Evolutionary conservation across 805 yeast species (phyloP).

Genomic region (Saturnispora serradocipensis): DNA sequence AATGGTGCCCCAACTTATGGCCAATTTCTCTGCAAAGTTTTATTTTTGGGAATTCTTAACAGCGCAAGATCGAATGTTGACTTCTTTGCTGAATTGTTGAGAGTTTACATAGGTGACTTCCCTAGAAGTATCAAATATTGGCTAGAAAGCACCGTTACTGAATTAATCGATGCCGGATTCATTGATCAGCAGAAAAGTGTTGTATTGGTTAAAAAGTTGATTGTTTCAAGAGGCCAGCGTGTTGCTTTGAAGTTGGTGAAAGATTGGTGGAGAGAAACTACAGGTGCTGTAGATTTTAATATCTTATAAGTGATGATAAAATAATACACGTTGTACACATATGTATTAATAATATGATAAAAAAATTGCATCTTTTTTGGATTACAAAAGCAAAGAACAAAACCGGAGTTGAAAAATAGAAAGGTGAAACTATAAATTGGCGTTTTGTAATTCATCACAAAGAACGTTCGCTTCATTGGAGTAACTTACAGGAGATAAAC

Average conservation of each 20-base stretch:
- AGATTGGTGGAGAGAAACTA: conserved; percentile 55
- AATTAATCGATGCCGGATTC: conserved; percentile 18
- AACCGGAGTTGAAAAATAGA: background rate
- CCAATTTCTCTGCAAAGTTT: conserved; percentile 27
- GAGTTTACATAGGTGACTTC: conserved; percentile 12
- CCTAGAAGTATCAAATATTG: conserved; percentile 24
- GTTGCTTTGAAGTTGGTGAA: conserved; percentile 47
- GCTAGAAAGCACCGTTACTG: conserved; percentile 23
- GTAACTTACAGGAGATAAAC: conserved; percentile 44
- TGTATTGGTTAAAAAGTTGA: conserved; percentile 42
- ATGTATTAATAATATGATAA: background rate
- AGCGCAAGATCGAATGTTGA: conserved; percentile 53
- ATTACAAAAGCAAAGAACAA: background rate
- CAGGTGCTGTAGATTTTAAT: conserved; percentile 41
- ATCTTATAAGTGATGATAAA: conserved; percentile 2
- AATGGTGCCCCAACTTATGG: conserved; percentile 25
- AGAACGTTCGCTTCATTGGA: conserved; percentile 52
- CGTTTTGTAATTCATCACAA: conserved; percentile 35
- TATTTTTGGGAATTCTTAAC: conserved; percentile 39
- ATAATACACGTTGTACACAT: background rate
- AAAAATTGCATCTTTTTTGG: background rate
- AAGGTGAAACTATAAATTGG: conserved; percentile 17
- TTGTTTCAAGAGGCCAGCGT: conserved; percentile 58
- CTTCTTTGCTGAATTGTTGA: conserved; percentile 42
- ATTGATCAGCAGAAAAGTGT: conserved; percentile 26